These are phyloP conservation scores for Schizophyllum commune DNA, from an alignment of 1,284 basidiomycete genomes.

Conservation along the genomic window DNA sequence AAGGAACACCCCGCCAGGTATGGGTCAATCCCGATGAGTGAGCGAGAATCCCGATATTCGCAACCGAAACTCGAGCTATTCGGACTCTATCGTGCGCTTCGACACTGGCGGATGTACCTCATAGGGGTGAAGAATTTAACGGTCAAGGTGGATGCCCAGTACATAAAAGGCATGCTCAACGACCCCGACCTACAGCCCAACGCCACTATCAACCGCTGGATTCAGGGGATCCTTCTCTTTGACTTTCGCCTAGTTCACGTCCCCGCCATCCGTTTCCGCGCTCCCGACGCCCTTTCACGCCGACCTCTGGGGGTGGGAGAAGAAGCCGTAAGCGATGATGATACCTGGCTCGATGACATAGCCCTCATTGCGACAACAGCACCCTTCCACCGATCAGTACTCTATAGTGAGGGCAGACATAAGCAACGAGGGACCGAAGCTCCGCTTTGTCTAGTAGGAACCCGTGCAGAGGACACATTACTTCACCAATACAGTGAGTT, in stretches of 20 bases:
- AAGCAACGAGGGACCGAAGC: no score
- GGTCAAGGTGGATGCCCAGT: slow-evolving; percentile 31
- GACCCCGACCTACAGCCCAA: slow-evolving; percentile 30
- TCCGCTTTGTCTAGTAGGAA: neutral
- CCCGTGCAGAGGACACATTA: neutral
- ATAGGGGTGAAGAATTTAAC: slow-evolving; percentile 26
- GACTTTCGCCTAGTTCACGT: slow-evolving; percentile 27
- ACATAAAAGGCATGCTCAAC: slow-evolving; percentile 36
- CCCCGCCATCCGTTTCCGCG: slow-evolving; percentile 19
- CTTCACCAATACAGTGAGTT: slow-evolving; percentile 9
- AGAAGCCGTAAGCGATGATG: slow-evolving; percentile 16
- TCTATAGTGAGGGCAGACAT: no score
- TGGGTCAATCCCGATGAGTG: slow-evolving; percentile 29
- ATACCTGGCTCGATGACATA: slow-evolving; percentile 2
- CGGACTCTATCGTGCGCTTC: slow-evolving; percentile 26
- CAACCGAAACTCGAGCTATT: slow-evolving; percentile 36
- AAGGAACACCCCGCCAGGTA: slow-evolving; percentile 14
- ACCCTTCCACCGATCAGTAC: no score
- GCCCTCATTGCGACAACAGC: slow-evolving; percentile 2
- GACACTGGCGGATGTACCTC: slow-evolving; percentile 19
- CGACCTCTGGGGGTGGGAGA: slow-evolving; percentile 14
- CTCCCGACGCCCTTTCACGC: slow-evolving; percentile 29
- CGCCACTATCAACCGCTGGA: slow-evolving; percentile 32
- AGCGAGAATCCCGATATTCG: slow-evolving; percentile 27
- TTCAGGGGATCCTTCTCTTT: slow-evolving; percentile 28